Percentiles rank a stretch among this genome's conserved stretches.
phyloP scores from a whole-genome alignment of 1,284 basidiomycete species.

The Gymnopus androsaceus region DNA sequence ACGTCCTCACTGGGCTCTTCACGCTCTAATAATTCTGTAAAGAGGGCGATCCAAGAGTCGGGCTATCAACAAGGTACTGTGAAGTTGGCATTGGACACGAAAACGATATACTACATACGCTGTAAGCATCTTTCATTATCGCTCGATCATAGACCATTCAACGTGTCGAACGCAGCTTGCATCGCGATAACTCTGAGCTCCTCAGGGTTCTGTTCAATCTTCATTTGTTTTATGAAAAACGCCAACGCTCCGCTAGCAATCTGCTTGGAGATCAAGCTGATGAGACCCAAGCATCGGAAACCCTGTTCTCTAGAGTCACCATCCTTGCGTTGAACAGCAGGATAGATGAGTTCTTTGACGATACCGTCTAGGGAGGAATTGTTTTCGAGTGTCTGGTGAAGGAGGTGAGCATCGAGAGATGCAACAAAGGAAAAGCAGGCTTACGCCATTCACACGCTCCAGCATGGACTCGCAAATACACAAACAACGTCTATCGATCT shows the following conservation, averaged over 20 bases:
- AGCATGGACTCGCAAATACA: slow-evolving; percentile 85
- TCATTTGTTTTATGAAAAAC: slow-evolving; percentile 72
- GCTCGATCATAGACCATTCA: slow-evolving; percentile 80
- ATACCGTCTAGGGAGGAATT: slow-evolving; percentile 89
- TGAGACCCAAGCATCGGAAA: slow-evolving; percentile 80
- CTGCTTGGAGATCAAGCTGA: slow-evolving; percentile 82
- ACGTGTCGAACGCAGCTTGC: slow-evolving; percentile 80
- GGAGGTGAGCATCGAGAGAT: background rate
- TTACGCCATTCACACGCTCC: slow-evolving; percentile 84
- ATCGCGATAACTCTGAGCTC: slow-evolving; percentile 70
- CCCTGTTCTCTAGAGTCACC: slow-evolving; percentile 77
- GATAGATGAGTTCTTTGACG: slow-evolving; percentile 85
- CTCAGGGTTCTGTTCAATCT: slow-evolving; percentile 53
- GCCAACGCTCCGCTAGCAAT: slow-evolving; percentile 68
- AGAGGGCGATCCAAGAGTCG: slow-evolving; percentile 39
- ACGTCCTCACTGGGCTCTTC: slow-evolving; percentile 64
- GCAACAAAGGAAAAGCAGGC: slow-evolving; percentile 26
- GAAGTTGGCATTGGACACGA: background rate
- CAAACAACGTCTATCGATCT: slow-evolving; percentile 76
- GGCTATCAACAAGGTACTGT: slow-evolving; percentile 29
- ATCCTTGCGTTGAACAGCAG: slow-evolving; percentile 81
- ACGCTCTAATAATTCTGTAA: slow-evolving; percentile 59
- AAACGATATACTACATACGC: slow-evolving; percentile 14
- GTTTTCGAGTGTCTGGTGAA: slow-evolving; percentile 78
- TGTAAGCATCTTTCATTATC: slow-evolving; percentile 44